These are phyloP conservation scores for Hericium alpestre DNA, from an alignment of 768 basidiomycete genomes.

Conservation along the genomic window DNA sequence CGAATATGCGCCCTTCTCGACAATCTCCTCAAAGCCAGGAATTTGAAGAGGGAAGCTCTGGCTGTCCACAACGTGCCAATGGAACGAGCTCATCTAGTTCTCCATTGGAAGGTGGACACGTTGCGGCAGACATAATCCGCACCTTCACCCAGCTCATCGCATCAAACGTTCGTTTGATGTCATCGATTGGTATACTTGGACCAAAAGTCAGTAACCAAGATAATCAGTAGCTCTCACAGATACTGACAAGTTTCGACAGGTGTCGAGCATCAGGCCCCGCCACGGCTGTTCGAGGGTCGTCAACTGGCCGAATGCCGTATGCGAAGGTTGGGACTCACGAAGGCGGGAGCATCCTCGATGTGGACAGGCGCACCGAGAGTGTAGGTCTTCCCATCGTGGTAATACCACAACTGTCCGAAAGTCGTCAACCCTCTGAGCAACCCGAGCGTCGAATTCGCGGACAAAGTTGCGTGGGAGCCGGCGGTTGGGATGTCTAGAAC, in stretches of 20 bases:
- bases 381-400: constrained; percentile 36
- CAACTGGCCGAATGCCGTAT: not conserved
- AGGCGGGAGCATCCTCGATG: constrained; percentile 56
- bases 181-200: constrained; percentile 26
- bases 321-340: constrained; percentile 30
- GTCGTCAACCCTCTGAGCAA: constrained; percentile 67
- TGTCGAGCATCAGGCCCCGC: constrained; percentile 72
- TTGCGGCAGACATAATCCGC: not conserved
- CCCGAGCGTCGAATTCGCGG: constrained; percentile 56
- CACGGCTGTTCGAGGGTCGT: constrained; percentile 36
- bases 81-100: constrained; percentile 16
- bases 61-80: constrained; percentile 34
- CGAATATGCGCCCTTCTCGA: constrained; percentile 24
- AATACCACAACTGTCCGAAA: constrained; percentile 58
- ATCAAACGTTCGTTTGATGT: constrained; percentile 35
- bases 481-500: constrained; percentile 41
- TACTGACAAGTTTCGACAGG: constrained; percentile 55
- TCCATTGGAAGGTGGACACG: not conserved
- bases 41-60: constrained; percentile 29
- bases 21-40: constrained; percentile 21
- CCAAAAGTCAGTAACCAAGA: not conserved
- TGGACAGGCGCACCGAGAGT: constrained; percentile 44
- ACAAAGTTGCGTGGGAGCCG: constrained; percentile 43
- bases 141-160: constrained; percentile 46
- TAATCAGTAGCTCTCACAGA: not conserved